Percentiles rank a stretch among this genome's conserved stretches.
These are phyloP conservation scores for Trypanosoma grayi DNA, from an alignment of 208 protist genomes.

Conservation along the genomic window DNA sequence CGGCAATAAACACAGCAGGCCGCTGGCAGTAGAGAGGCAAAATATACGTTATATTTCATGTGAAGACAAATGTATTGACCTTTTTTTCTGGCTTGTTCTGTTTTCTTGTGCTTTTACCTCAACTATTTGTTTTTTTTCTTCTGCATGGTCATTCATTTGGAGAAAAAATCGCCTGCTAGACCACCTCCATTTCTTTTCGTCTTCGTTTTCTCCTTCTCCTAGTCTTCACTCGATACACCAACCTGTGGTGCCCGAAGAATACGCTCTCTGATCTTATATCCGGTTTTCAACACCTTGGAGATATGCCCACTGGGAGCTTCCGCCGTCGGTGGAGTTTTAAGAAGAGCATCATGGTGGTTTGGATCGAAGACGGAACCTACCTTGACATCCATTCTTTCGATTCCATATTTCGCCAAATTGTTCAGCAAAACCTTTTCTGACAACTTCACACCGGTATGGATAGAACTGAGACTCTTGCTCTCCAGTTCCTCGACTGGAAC, in stretches of 20 bases:
- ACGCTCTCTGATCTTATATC: conserved; percentile 84
- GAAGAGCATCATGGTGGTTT: conserved; percentile 89
- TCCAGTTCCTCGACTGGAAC: conserved; percentile 50
- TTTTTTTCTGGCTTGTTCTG: background rate
- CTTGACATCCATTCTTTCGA: conserved; percentile 80
- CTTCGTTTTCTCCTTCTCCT: background rate
- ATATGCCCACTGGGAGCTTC: conserved; percentile 51
- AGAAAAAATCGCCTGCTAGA: background rate
- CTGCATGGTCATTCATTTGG: background rate
- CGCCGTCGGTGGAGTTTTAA: conserved; percentile 63
- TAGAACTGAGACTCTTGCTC: conserved; percentile 57
- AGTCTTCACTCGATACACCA: conserved; percentile 29
- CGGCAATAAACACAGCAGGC: background rate
- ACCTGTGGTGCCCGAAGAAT: conserved; percentile 91
- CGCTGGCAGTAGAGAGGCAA: background rate
- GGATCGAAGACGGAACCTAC: conserved; percentile 83
- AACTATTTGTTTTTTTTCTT: background rate
- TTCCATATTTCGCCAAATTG: conserved; percentile 81
- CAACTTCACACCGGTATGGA: conserved; percentile 85
- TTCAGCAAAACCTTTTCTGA: conserved; percentile 84
- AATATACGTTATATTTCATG: background rate
- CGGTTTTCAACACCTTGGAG: conserved; percentile 85
- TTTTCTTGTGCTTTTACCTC: background rate
- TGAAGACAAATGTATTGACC: background rate
- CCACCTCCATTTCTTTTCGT: background rate